phyloP scores from a whole-genome alignment of 2,329 filamentous ascomycete genomes.

The Fusarium xyrophilum region DNA sequence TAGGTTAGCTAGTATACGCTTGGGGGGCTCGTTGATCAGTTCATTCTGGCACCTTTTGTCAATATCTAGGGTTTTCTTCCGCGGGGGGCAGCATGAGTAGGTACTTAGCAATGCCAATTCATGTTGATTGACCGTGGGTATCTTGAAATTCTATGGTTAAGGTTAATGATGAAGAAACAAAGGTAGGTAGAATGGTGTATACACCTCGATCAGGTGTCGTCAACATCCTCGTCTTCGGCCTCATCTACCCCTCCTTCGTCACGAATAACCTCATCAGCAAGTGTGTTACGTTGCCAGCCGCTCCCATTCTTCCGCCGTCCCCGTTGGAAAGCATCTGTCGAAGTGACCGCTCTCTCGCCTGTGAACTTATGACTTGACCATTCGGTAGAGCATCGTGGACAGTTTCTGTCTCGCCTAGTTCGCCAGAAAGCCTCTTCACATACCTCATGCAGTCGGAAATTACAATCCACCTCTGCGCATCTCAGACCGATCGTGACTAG shows the following conservation, averaged over 20 bases:
- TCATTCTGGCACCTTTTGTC: not conserved
- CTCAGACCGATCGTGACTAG: conserved; percentile 86
- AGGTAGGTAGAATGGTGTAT: not conserved
- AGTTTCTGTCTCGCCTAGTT: conserved; percentile 65
- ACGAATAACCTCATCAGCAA: conserved; percentile 47
- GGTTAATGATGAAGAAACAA: conserved; percentile 9
- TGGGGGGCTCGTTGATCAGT: not conserved
- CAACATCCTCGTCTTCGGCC: conserved; percentile 35
- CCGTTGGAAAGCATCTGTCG: conserved; percentile 57
- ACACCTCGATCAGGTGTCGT: conserved; percentile 23
- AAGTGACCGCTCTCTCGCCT: conserved; percentile 64
- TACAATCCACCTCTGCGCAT: conserved; percentile 73
- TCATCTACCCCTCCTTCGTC: conserved; percentile 40
- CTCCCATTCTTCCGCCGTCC: conserved; percentile 48
- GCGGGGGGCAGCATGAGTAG: not conserved
- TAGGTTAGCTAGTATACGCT: not conserved
- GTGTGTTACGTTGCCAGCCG: conserved; percentile 43
- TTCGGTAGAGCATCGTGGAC: conserved; percentile 64
- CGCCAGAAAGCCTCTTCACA: conserved; percentile 79
- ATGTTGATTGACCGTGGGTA: conserved; percentile 32
- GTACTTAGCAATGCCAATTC: conserved; percentile 2
- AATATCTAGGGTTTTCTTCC: not conserved
- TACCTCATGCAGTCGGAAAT: conserved; percentile 75
- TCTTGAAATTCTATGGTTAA: conserved; percentile 21
- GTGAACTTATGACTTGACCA: conserved; percentile 61